Percentiles rank a stretch among this genome's conserved stretches.
phyloP scores from a whole-genome alignment of 192 early-diverging fungal genomes.

The Entomortierella chlamydospora region DNA sequence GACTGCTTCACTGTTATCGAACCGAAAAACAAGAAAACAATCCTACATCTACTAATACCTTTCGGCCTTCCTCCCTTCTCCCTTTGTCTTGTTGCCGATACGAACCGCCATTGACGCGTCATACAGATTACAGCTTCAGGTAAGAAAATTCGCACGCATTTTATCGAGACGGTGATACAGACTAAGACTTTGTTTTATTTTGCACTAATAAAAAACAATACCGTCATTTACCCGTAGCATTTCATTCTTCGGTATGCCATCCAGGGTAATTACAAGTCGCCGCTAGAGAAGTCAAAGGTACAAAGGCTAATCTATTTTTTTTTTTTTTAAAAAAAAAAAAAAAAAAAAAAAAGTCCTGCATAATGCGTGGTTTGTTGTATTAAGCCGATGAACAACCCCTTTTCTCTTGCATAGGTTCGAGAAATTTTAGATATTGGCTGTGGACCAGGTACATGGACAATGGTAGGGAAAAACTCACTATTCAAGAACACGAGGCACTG shows the following conservation, averaged over 20 bases:
- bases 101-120: background rate
- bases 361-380: background rate
- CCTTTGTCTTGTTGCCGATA: background rate
- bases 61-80: no score
- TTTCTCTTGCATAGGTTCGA: constrained; percentile 6
- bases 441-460: constrained; percentile 54
- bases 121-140: constrained; percentile 26
- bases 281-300: constrained; percentile 38
- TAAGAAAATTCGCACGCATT: constrained; percentile 12
- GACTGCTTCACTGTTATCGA: background rate
- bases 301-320: background rate
- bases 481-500: background rate
- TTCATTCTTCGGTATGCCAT: constrained; percentile 42
- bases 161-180: constrained; percentile 4
- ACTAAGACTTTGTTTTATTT: background rate
- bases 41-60: no score
- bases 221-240: constrained; percentile 6
- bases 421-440: constrained; percentile 51
- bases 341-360: background rate
- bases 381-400: no score
- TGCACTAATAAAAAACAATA: background rate
- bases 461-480: constrained; percentile 22
- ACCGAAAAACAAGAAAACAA: background rate
- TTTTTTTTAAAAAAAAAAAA: no score
- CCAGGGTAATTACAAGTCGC: constrained; percentile 40